Base-by-base conservation (phyloP, 2,329 filamentous ascomycete species). In the Phaeophleospora eucalypticola region DNA sequence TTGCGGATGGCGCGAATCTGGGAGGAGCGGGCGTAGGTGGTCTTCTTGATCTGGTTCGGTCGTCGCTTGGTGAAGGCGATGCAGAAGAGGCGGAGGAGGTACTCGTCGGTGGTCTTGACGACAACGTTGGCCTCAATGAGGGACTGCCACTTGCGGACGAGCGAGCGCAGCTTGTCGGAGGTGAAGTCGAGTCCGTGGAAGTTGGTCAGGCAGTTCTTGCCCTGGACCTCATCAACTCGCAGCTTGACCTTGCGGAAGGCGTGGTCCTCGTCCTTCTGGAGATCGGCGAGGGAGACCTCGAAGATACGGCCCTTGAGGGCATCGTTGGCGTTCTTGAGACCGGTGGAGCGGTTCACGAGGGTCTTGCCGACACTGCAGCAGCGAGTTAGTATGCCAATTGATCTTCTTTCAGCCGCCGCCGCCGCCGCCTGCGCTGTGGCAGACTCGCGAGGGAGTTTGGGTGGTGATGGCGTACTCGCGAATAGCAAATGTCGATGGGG, bases 121-220 rank as follows among this genome's bases (percentile, higher is more conserved):
- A 94, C 95, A 70, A 97, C 84, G 76, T 98, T 98, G 81, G 93
- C 93, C 84, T 98, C 93, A 65, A 98, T 97, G 69, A 98, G 82
- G 58, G 90, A 86, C 79, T 98, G 93, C 93, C 93, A 98, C 82
- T 98, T 98, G 80, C 93, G 90, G 66, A 98, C 93, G 62, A 98
- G 86, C 58, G 93, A 97, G 71, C 93, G 88, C 67, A 98, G 86
- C 84, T 98, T 98, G 84, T 98, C 93, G 66, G 93, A 96, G 72
- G 93, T 98, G 86, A 98, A 97, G 80, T 98, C 93, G 73, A 98
- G 84, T 66, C 93, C 93, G 84, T 98, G 90, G 87, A 98, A 98
- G 85, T 96, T 96, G 82, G 93, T 97, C 76, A 98, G 79, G 81
- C 93, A 97, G 86, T 95, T 97, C 85, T 96, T 96, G 81, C 93